These are phyloP conservation scores for Trypanosoma cruzi DNA, from an alignment of 208 protist genomes.

Conservation along the genomic window DNA sequence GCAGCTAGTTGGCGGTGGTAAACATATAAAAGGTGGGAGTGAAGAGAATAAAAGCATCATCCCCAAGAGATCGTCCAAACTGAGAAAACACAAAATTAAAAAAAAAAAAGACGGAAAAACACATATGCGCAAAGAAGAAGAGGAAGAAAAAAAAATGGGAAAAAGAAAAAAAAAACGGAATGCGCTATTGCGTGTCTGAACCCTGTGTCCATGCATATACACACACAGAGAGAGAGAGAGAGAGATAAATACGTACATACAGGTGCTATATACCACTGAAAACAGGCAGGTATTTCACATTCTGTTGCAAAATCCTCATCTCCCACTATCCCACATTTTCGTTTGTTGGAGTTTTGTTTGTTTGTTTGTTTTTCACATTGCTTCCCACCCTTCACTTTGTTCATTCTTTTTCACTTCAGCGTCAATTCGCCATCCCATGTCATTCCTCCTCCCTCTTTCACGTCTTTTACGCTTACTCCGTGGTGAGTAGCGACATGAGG, in stretches of 20 bases:
- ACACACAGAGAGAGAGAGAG: slow-evolving; percentile 1
- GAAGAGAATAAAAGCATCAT: background rate
- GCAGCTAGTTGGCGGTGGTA: background rate
- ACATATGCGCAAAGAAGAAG: background rate
- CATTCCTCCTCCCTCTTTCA: background rate
- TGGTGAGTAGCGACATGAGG: slow-evolving; percentile 47
- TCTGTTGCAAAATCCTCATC: no score
- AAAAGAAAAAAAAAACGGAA: background rate
- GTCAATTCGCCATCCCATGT: background rate
- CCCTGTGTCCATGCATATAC: background rate
- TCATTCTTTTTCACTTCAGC: background rate
- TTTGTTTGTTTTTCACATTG: no score
- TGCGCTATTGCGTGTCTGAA: background rate
- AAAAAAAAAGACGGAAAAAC: background rate
- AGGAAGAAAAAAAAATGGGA: slow-evolving; percentile 1
- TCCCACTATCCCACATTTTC: no score
- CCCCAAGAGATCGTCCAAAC: background rate
- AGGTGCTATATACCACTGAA: background rate
- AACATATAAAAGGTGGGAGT: background rate
- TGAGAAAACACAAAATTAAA: background rate
- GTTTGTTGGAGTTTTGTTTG: slow-evolving; percentile 7
- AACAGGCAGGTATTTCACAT: background rate
- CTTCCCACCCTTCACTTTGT: no score
- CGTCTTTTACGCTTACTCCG: slow-evolving; percentile 13
- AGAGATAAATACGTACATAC: no score